phyloP scores from a whole-genome alignment of 805 yeast genomes.

The Clavispora phyllophila region DNA sequence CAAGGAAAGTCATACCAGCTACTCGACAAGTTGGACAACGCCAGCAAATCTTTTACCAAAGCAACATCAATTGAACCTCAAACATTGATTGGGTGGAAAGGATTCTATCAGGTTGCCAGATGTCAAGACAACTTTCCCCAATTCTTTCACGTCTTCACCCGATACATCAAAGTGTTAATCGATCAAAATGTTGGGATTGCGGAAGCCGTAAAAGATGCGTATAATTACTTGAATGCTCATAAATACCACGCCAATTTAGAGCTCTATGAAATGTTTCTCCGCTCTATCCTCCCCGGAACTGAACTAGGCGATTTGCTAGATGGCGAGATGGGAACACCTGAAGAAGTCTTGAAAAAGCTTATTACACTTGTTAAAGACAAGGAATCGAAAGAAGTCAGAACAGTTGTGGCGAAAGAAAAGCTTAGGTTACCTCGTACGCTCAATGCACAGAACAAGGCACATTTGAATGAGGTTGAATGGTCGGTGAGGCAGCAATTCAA shows the following conservation, averaged over 20 bases:
- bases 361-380: constrained; percentile 34
- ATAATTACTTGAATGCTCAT: constrained; percentile 38
- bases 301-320: constrained; percentile 50
- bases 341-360: constrained; percentile 40
- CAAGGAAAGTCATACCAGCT: constrained; percentile 64
- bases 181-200: constrained; percentile 41
- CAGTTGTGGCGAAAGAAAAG: constrained; percentile 41
- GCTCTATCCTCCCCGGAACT: constrained; percentile 51
- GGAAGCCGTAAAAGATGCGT: constrained; percentile 46
- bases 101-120: constrained; percentile 49
- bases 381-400: constrained; percentile 41
- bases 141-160: constrained; percentile 46
- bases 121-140: constrained; percentile 30
- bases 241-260: constrained; percentile 23
- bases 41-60: constrained; percentile 38
- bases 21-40: constrained; percentile 31
- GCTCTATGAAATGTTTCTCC: constrained; percentile 44
- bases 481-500: constrained; percentile 45
- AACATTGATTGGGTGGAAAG: constrained; percentile 75
- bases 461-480: constrained; percentile 40
- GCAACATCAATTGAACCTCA: constrained; percentile 50
- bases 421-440: constrained; percentile 43
- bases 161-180: constrained; percentile 37
- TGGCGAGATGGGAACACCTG: constrained; percentile 39
- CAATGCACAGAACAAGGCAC: constrained; percentile 35